phyloP scores from a whole-genome alignment of 768 basidiomycete genomes.

The Lactifluus echinatus region DNA sequence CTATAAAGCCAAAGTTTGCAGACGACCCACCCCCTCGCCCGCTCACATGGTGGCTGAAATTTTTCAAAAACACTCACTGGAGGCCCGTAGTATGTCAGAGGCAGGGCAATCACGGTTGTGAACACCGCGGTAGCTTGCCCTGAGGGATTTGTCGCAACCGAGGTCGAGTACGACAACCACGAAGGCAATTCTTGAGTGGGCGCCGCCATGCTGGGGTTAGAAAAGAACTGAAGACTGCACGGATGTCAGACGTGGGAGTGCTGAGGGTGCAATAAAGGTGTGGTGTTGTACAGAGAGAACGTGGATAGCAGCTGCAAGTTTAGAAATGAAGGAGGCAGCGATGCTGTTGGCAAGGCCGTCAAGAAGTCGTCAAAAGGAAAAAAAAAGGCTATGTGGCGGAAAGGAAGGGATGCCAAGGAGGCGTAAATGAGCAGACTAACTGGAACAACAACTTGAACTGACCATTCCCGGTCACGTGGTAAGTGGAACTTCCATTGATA shows the following conservation, averaged over 20 bases:
- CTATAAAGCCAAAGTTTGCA: too few species aligned
- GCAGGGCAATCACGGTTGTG: slow-evolving; percentile 50
- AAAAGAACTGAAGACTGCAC: not conserved
- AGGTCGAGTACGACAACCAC: slow-evolving; percentile 57
- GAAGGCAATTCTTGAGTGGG: slow-evolving; percentile 62
- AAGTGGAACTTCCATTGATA: too few species aligned
- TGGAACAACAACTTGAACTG: too few species aligned
- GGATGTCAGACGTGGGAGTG: slow-evolving; percentile 3
- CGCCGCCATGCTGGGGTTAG: slow-evolving; percentile 37
- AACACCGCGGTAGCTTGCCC: slow-evolving; percentile 49
- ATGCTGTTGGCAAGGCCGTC: not conserved
- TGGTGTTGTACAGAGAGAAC: slow-evolving; percentile 9
- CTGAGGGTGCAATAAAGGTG: slow-evolving; percentile 3
- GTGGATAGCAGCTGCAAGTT: slow-evolving; percentile 9
- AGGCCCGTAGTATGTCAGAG: slow-evolving; percentile 77
- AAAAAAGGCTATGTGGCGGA: not conserved
- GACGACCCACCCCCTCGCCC: not conserved
- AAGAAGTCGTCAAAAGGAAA: not conserved
- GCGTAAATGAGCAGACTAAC: not conserved
- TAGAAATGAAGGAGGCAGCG: not conserved
- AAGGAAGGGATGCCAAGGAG: not conserved
- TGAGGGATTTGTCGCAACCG: slow-evolving; percentile 42
- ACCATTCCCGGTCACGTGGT: too few species aligned
- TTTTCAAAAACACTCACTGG: slow-evolving; percentile 44
- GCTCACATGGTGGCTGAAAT: not conserved